Conservation (phyloP, 257 asterid species). For the Fraxinus pennsylvanica region DNA sequence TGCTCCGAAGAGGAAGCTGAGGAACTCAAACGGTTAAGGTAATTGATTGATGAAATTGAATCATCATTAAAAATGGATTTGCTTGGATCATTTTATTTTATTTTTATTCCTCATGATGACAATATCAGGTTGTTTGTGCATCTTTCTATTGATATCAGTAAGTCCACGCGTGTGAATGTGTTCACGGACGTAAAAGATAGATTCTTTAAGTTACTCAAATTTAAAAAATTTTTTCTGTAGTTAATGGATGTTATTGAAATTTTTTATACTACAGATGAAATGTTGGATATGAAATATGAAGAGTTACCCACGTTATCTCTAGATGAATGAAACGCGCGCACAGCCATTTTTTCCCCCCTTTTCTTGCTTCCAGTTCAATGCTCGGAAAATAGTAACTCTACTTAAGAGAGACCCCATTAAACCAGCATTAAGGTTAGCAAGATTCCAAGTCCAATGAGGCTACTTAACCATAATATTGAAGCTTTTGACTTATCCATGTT, state of each 20-base stretch:
- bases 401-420: background rate
- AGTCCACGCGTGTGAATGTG: background rate
- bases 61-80: background rate
- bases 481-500: background rate
- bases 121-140: background rate
- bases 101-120: background rate
- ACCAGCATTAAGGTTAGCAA: background rate
- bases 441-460: background rate
- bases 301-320: background rate
- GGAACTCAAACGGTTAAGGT: conserved; percentile 85
- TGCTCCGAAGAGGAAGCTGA: conserved; percentile 80
- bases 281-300: background rate
- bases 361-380: too few species aligned
- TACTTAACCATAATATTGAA: background rate
- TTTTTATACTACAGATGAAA: background rate
- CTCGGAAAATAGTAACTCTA: background rate
- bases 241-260: too few species aligned
- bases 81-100: background rate
- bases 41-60: conserved; percentile 21
- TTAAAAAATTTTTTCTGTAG: too few species aligned
- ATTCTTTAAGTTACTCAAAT: background rate
- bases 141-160: background rate
- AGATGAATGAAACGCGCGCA: background rate
- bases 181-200: background rate
- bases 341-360: too few species aligned